Conservation (phyloP, 2,329 filamentous ascomycete genomes). For the Aaosphaeria pasadenensis region DNA sequence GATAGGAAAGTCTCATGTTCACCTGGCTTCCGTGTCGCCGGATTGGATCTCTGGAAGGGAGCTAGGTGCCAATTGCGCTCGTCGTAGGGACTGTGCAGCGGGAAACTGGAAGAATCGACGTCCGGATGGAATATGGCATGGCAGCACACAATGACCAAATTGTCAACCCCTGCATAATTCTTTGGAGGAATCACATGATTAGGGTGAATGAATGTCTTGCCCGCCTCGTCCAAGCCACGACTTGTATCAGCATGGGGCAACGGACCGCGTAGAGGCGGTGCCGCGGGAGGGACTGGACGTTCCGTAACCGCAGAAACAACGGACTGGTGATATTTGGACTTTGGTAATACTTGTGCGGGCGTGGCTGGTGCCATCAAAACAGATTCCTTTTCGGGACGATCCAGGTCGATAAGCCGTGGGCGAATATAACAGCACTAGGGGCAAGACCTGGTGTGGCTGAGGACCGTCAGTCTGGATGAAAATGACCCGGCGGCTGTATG, state of each 20-base stretch:
- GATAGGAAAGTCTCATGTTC: conserved; percentile 77
- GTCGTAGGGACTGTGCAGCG: conserved; percentile 25
- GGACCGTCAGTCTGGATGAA: no score
- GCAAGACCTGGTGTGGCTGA: no score
- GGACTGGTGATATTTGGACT: conserved; percentile 22
- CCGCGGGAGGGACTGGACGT: neutral
- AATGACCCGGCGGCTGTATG: no score
- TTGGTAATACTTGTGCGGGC: conserved; percentile 25
- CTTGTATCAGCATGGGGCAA: no score
- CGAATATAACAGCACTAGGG: no score
- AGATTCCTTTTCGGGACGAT: neutral
- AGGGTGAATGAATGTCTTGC: conserved; percentile 18
- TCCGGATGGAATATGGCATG: conserved; percentile 67
- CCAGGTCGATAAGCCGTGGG: no score
- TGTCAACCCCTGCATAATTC: conserved; percentile 23
- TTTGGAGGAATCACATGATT: conserved; percentile 23
- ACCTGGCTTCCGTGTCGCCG: conserved; percentile 47
- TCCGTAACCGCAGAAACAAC: conserved; percentile 5
- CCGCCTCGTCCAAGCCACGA: neutral
- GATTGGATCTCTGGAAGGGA: conserved; percentile 60
- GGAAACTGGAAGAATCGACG: conserved; percentile 20
- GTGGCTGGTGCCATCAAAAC: conserved; percentile 27
- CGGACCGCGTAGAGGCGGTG: no score
- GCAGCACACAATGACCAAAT: conserved; percentile 78
- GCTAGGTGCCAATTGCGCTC: conserved; percentile 63